Base-by-base conservation (phyloP, 495 filamentous ascomycete species). In the Penicillium subrubescens region DNA sequence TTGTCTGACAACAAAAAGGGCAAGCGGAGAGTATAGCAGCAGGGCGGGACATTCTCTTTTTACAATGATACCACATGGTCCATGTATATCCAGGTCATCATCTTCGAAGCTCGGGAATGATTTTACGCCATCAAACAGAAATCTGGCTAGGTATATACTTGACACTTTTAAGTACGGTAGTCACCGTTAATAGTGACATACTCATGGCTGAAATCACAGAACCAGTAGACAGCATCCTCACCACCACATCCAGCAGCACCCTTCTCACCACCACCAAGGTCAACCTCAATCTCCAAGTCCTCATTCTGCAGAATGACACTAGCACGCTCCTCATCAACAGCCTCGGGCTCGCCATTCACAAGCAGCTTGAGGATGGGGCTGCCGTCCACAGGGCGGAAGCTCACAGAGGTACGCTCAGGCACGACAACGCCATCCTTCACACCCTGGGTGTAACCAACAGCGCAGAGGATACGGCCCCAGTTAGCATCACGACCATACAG, bases 121-220 rank as follows among this genome's bases (percentile, higher is more conserved):
- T 2, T 23, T 48, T 48, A 48, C 23, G 21, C 27, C 14, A 48
- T 48, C 7, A 23, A 31, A 52, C 44, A 52, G 5, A 31, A 31
- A 52, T 29, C 4, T 29, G 17, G 12, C 48, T 52, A 50, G 29
- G 33, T 27, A 39, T 52, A 53, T 51, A 37, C 44, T 51, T 48
- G 44, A 25, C 44, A 21, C 35, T 61, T 59, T 77, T 67, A 94
- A 61, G 92, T 95, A 66, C 92, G 80, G 79, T 97, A 97, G 76
- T 97, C 92, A 52, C 90, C 92, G 76, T 97, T 96, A 71, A 96
- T 97, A 39, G 92, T 96, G 44, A 90, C 92, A 81, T 95, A 99
- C 80, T 98, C 95, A 75, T 97, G 95, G 77, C 93, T 97, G 77
- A 97, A 96, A 80, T 98, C 95, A 76, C 95, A 98, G 66, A 94